Evolutionary conservation across 129 eudicot species (phyloP), one percentile per base, ranked within the genome.

Genomic region (Saussurea involucrata): DNA sequence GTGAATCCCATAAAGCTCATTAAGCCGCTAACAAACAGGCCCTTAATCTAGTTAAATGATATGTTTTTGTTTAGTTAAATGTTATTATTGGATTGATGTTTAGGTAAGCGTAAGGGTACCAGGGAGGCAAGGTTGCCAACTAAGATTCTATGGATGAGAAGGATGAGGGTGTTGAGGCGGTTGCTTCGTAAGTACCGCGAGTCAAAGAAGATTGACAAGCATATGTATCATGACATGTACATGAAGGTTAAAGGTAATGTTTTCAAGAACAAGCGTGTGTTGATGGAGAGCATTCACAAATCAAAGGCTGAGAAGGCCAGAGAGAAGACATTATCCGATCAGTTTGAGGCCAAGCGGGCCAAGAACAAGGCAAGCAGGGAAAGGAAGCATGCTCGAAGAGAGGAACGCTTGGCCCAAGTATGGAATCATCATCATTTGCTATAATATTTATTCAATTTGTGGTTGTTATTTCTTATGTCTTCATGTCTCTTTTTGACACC

Each of bases 211-310:
- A 81, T 81, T 15, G 85, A 81, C 85, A 81, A 81, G 49, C 85
- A 81, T 66, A 81, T 81, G 81, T 81, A 81, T 31, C 85, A 81
- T 55, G 84, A 80, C 29, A 80, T 80, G 84, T 80, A 80, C 75
- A 80, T 80, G 84, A 80, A 80, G 61, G 91, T 87, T 31, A 84
- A 87, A 73, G 91, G 91, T 84, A 87, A 87, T 28, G 91, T 87
- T 24, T 81, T 76, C 11, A 81, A 81, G 73, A 81, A 81, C 73
- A 81, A 81, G 29, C 85, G 85, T 69, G 85, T 81, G 67, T 58
- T 81, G 44, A 81, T 81, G 85, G 85, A 81, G 71, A 81, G 81
- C 81, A 81, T 81, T 7, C 85, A 81, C 77, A 81, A 81, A 24
- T 69, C 77, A 60, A 81, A 81, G 85, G 85, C 81, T 28, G 85